Conservation (phyloP, 2,329 filamentous ascomycete species). For the Fusarium sp. region DNA sequence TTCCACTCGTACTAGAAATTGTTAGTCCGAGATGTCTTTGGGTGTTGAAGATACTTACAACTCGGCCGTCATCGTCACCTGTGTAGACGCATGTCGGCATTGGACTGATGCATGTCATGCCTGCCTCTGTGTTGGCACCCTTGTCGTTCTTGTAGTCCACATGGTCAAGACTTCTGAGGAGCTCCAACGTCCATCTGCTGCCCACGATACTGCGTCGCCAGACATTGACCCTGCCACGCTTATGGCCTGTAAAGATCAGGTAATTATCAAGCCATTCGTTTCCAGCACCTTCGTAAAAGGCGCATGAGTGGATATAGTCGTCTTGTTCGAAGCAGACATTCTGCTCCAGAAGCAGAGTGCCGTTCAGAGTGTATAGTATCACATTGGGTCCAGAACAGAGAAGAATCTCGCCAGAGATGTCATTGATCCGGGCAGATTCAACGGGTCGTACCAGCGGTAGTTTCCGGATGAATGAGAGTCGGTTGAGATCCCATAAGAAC, state of each 20-base stretch:
- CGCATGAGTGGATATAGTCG: conserved; percentile 83
- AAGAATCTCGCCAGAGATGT: conserved; percentile 89
- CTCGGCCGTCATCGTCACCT: conserved; percentile 91
- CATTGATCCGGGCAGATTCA: conserved; percentile 87
- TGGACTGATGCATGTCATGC: conserved; percentile 87
- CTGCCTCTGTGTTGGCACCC: conserved; percentile 68
- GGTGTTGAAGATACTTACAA: conserved; percentile 64
- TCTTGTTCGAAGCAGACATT: conserved; percentile 77
- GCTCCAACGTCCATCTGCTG: conserved; percentile 79
- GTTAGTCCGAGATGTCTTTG: conserved; percentile 6
- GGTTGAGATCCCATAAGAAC: conserved; percentile 94
- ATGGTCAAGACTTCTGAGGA: conserved; percentile 86
- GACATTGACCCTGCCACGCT: conserved; percentile 83
- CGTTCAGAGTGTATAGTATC: conserved; percentile 88
- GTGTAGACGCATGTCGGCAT: conserved; percentile 89
- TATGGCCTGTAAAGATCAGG: conserved; percentile 90
- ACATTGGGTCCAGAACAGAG: conserved; percentile 82
- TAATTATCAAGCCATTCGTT: conserved; percentile 93
- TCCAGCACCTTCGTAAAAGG: conserved; percentile 90
- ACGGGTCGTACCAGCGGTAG: conserved; percentile 68
- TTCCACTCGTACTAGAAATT: conserved; percentile 70
- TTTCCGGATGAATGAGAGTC: conserved; percentile 84
- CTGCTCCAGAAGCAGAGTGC: conserved; percentile 82
- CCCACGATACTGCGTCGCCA: conserved; percentile 67
- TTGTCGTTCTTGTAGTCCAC: conserved; percentile 73